These are phyloP conservation scores for Salix suchowensis DNA, from an alignment of 345 rosid genomes.

Conservation along the genomic window DNA sequence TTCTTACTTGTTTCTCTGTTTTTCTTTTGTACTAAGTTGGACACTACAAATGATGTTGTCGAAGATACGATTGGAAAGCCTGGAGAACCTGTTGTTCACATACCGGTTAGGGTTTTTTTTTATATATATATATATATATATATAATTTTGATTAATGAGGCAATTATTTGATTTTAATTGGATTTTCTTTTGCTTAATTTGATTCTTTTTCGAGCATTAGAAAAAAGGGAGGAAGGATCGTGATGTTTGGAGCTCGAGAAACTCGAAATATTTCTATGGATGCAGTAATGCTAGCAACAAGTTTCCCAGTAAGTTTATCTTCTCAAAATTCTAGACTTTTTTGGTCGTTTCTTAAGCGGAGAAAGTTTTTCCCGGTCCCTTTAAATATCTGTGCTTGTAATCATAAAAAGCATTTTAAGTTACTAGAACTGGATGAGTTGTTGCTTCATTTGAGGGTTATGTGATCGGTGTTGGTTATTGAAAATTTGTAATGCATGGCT, in stretches of 20 bases:
- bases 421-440: not conserved
- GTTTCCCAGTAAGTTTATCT: constrained; percentile 47
- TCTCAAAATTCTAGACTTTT: not conserved
- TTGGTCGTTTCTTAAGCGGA: not conserved
- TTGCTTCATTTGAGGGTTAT: not conserved
- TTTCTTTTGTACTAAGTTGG: constrained; percentile 12
- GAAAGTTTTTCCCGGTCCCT: not conserved
- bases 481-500: not conserved
- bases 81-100: constrained; percentile 37
- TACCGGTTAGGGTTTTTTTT: constrained; percentile 73
- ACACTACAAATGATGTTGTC: constrained; percentile 8
- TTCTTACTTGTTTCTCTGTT: not conserved
- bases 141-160: not conserved
- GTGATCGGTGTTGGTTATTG: not conserved
- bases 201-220: constrained; percentile 31
- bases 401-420: not conserved
- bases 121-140: too few relatives aligned
- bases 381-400: not conserved
- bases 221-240: constrained; percentile 64
- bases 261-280: constrained; percentile 53
- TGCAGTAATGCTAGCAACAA: constrained; percentile 70
- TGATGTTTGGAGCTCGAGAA: constrained; percentile 68
- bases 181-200: constrained; percentile 1
- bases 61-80: constrained; percentile 29
- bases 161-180: not conserved